A percentile compares a stretch with the other conserved stretches of the same genome.
These are phyloP conservation scores for Hypoxylon rubiginosum DNA, from an alignment of 2,329 filamentous ascomycete genomes.

Conservation along the genomic window DNA sequence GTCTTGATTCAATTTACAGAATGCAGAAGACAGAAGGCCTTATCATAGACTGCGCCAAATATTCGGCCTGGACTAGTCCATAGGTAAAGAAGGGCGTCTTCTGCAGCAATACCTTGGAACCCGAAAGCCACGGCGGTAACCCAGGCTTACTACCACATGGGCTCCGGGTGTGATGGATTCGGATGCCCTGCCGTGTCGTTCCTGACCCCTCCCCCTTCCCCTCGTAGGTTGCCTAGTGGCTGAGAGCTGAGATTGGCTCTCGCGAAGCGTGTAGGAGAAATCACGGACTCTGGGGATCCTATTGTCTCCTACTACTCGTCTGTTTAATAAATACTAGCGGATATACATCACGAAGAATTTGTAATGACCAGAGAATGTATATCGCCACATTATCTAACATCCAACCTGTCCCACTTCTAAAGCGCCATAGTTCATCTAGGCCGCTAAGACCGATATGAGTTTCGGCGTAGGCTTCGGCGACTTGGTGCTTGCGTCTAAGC, in stretches of 20 bases:
- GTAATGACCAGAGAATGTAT: constrained; percentile 7
- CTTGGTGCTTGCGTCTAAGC: constrained; percentile 38
- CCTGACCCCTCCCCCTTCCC: constrained; percentile 1
- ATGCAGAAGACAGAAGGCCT: neutral
- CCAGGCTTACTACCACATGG: constrained; percentile 14
- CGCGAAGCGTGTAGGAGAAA: constrained; percentile 6
- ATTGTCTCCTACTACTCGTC: neutral
- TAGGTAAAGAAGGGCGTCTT: constrained; percentile 5
- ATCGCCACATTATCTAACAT: neutral
- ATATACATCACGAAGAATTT: constrained; percentile 11
- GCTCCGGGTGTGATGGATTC: constrained; percentile 18
- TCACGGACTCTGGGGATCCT: constrained; percentile 4
- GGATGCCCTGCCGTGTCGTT: neutral
- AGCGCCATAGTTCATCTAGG: constrained; percentile 1
- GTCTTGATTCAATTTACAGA: neutral
- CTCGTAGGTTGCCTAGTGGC: constrained; percentile 13
- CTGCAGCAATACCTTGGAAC: constrained; percentile 21
- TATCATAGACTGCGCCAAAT: neutral
- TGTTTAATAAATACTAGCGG: constrained; percentile 10
- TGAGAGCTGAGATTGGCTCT: constrained; percentile 15
- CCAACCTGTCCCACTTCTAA: neutral
- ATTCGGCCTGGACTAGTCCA: constrained; percentile 6
- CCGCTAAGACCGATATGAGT: constrained; percentile 29
- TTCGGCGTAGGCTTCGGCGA: constrained; percentile 42
- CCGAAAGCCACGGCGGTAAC: constrained; percentile 23